These are phyloP conservation scores for Lanmaoa rubissima DNA, from an alignment of 768 basidiomycete genomes.

Conservation along the genomic window DNA sequence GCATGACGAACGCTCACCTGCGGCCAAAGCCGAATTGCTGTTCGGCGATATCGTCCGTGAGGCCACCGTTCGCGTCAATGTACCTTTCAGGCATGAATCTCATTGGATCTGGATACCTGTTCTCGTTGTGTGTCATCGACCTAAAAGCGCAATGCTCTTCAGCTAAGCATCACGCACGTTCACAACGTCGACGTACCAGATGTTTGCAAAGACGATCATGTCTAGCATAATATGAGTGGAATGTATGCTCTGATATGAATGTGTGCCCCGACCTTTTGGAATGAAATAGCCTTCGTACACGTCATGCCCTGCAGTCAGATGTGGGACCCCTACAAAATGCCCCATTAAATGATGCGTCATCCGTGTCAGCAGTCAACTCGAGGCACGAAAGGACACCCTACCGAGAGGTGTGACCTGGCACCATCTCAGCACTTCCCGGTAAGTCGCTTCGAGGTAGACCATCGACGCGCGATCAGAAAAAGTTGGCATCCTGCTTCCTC, in stretches of 20 bases:
- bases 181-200: constrained; percentile 10
- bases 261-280: constrained; percentile 15
- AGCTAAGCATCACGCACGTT: background rate
- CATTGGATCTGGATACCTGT: constrained; percentile 21
- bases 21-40: constrained; percentile 26
- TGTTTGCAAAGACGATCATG: constrained; percentile 25
- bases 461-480: constrained; percentile 23
- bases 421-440: constrained; percentile 26
- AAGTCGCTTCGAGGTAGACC: constrained; percentile 25
- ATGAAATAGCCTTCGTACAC: constrained; percentile 18
- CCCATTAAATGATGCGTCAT: background rate
- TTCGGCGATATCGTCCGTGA: constrained; percentile 20
- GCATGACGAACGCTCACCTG: constrained; percentile 8
- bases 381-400: background rate
- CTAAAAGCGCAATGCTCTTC: background rate
- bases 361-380: background rate
- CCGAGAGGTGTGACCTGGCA: constrained; percentile 25
- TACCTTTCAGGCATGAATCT: constrained; percentile 23
- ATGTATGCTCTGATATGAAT: background rate
- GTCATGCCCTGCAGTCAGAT: constrained; percentile 19
- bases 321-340: constrained; percentile 25
- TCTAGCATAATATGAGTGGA: constrained; percentile 1
- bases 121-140: constrained; percentile 29
- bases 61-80: constrained; percentile 12
- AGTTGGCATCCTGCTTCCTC: constrained; percentile 13